phyloP scores from a whole-genome alignment of 352 stramenopile genomes.

The Globisporangium cystogenes region DNA sequence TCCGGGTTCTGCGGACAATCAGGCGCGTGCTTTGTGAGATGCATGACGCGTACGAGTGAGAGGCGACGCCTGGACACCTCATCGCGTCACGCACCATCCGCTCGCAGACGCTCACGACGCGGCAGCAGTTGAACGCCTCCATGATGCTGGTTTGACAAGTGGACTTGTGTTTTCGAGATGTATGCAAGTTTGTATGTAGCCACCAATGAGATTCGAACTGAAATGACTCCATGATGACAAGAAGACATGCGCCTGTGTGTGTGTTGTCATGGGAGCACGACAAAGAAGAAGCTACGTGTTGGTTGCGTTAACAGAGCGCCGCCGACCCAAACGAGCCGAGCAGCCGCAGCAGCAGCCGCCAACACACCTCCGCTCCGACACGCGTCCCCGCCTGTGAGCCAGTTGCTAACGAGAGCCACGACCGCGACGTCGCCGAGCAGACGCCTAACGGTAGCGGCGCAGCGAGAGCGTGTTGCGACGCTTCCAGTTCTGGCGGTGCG shows the following conservation, averaged over 20 bases:
- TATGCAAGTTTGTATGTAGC: background rate
- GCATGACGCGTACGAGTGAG: no score
- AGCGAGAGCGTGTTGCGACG: conserved; percentile 98
- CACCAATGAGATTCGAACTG: background rate
- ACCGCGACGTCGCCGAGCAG: conserved; percentile 4
- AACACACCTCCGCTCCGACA: conserved; percentile 3
- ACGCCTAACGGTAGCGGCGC: conserved; percentile 95
- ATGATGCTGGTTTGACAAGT: background rate
- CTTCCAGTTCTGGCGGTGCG: conserved; percentile 97
- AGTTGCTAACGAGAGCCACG: conserved; percentile 9
- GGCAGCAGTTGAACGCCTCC: conserved; percentile 45
- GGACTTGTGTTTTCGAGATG: background rate
- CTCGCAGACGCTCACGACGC: conserved; percentile 64
- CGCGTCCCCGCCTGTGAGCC: conserved; percentile 9
- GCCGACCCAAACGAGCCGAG: background rate
- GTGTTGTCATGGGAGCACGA: conserved; percentile 11
- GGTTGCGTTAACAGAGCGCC: background rate
- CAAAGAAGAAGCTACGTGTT: conserved; percentile 8
- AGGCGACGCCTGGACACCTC: no score
- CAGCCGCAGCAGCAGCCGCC: background rate
- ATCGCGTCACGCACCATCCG: conserved; percentile 49
- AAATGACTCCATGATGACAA: background rate
- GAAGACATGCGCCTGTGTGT: background rate
- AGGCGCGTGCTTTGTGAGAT: no score
- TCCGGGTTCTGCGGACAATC: conserved; percentile 44